phyloP scores from a whole-genome alignment of 371 early-diverging fungal species.

The Rhizomucor miehei region DNA sequence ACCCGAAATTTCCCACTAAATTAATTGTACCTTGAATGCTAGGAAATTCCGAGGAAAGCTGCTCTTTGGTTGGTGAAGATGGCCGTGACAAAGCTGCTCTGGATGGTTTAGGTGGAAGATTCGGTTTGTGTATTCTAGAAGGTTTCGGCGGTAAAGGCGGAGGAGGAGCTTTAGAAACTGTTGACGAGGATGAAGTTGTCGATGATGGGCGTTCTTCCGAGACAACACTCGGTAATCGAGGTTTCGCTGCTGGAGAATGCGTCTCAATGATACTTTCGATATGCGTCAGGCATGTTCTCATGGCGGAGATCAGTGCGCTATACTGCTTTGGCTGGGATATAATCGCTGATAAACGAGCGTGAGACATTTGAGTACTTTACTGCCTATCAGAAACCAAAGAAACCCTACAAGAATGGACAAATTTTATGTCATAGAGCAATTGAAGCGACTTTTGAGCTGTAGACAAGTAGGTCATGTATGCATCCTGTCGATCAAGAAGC shows the following conservation, averaged over 20 bases:
- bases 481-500: conserved; percentile 25
- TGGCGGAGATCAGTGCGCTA: conserved; percentile 25
- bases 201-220: background rate
- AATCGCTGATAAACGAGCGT: conserved; percentile 29
- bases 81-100: conserved; percentile 6
- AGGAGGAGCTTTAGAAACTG: conserved; percentile 6
- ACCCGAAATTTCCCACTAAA: background rate
- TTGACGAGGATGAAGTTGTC: background rate
- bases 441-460: conserved; percentile 30
- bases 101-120: conserved; percentile 14
- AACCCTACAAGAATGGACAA: conserved; percentile 46
- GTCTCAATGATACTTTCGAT: conserved; percentile 37
- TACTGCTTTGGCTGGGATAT: conserved; percentile 42
- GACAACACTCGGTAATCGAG: background rate
- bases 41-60: background rate
- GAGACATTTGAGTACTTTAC: background rate
- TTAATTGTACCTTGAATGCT: conserved; percentile 1
- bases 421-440: conserved; percentile 36
- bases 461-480: conserved; percentile 36
- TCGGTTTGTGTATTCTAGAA: conserved; percentile 17
- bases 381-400: background rate
- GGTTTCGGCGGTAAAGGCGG: conserved; percentile 23
- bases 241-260: conserved; percentile 17
- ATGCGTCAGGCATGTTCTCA: conserved; percentile 36
- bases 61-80: conserved; percentile 9